Conservation (phyloP, 139 green algal species). For the Desmodesmus armatus region DNA sequence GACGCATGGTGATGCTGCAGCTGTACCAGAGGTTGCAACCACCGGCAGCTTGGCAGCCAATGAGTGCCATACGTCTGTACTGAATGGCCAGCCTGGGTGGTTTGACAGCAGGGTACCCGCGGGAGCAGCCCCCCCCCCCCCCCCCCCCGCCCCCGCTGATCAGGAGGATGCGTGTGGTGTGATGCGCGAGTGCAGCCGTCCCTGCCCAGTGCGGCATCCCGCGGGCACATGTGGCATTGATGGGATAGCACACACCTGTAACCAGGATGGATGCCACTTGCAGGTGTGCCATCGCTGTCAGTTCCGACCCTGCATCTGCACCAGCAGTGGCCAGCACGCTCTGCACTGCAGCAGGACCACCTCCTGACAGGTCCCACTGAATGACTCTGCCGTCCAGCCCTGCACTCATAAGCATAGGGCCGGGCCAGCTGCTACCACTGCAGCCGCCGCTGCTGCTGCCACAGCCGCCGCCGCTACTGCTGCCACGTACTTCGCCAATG, state of each 20-base stretch:
- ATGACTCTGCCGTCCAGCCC: constrained; percentile 14
- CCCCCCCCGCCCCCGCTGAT: too few species aligned
- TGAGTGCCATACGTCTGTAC: too few species aligned
- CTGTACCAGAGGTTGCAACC: too few species aligned
- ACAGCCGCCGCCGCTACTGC: neutral
- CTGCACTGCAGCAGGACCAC: too few species aligned
- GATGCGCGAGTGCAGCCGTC: too few species aligned
- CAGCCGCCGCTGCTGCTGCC: neutral
- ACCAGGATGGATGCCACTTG: neutral
- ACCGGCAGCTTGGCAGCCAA: too few species aligned
- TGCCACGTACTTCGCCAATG: neutral
- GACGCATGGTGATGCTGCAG: too few species aligned
- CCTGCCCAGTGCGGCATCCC: too few species aligned
- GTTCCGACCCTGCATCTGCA: neutral
- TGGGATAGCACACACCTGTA: constrained; percentile 31
- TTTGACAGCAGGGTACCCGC: neutral
- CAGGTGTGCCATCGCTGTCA: constrained; percentile 17
- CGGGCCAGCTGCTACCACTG: neutral
- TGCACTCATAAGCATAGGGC: constrained; percentile 21
- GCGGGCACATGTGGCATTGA: too few species aligned
- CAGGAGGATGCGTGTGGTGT: too few species aligned
- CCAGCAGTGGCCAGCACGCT: constrained; percentile 5
- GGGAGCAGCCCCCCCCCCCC: too few species aligned
- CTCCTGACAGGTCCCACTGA: constrained; percentile 17
- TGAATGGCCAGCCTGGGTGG: too few species aligned